Evolutionary conservation across 1,284 basidiomycete genomes (phyloP), one percentile per base, ranked within the genome.

Genomic region (Leccinum pseudoinsigne): DNA sequence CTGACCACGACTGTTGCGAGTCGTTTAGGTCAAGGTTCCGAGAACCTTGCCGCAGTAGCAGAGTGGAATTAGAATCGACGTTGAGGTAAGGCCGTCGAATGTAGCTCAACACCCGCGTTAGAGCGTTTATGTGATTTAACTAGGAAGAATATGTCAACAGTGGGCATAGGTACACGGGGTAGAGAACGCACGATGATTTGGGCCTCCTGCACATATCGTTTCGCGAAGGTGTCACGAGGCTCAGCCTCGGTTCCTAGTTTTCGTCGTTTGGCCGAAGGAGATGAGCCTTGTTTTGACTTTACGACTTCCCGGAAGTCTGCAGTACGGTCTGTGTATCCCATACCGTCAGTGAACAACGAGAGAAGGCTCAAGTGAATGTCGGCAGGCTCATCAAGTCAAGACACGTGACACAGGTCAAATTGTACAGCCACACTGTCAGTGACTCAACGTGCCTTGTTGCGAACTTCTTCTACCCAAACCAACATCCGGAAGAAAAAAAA

Each of bases 11-110:
- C 62, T 83, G 80, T 60, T 84, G 81, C 21, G 79, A 71, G 57
- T 79, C 79, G 56, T 75, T 79, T 11, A 90, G 71, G 75, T 92
- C 87, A 60, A 91, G 76, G 47, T 74, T 82, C 47, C 84, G 81
- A 59, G 81, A 78, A 9, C 80, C 72, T 67, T 84, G 83, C 40
- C 84, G 81, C 31, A 78, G 74, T 54, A 83, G 72, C 11, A 85
- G 84, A 12, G 80, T 77, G 53, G 73, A 75, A 59, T 83, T 83
- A 5, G 84, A 78, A 72, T 92, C 89, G 58, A 92, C 80, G 70
- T 89, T 92, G 69, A 95, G 79, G 79, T 95, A 95, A 40, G 93
- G 86, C 61, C 86, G 86, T 26, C 92, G 86, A 64, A 94, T 85
- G 66, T 81, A 82, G 36, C 81, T 74, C 51, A 94, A 81, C 85